Evolutionary conservation across 108 stramenopile species (phyloP), one percentile per base, ranked within the genome.

Genomic region (Chaetoceros tenuissimus): DNA sequence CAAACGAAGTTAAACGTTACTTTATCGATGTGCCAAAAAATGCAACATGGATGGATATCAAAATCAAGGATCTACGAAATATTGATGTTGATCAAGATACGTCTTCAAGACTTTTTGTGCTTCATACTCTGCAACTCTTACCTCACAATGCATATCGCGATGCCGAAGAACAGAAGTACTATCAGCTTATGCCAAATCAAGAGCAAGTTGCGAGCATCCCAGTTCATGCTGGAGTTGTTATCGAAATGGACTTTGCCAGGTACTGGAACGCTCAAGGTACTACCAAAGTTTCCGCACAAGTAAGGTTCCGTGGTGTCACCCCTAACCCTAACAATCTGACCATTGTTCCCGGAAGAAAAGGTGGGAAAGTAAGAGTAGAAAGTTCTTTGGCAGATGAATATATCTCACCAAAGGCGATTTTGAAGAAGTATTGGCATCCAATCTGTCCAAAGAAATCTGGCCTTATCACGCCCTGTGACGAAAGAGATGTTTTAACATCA

Each of bases 61-160:
- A 55, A 1, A 25, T 75, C 24, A 60, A 67, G 28, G 79, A 80
- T 63, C 24, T 28, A 13, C 66, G 79, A 23, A 51, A 52, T 18
- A 5, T 45, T n/a, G 20, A 16, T 21, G n/a, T n/a, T n/a, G 65
- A 63, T 20, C 24, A 47, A 19, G 71, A 72, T 28, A 24, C 55
- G 0, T 54, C 77, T 0, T 28, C 60, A 8, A 57, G 67, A 26
- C 52, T 72, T 3, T 43, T 85, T 43, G 81, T 75, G 16, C 52
- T 89, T 34, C 87, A 89, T 55, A 55, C 67, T n/a, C 31, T 89
- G 45, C 87, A 89, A 70, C 63, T 85, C 16, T 46, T 82, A 1
- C 84, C 83, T 20, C 82, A 85, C 46, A 53, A 61, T 0, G 71
- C 87, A 3, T 82, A 72, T 57, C 55, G 80, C 3, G 73, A 78